Base-by-base conservation (phyloP, 257 asterid genomes). In the Solanum lignicaule region DNA sequence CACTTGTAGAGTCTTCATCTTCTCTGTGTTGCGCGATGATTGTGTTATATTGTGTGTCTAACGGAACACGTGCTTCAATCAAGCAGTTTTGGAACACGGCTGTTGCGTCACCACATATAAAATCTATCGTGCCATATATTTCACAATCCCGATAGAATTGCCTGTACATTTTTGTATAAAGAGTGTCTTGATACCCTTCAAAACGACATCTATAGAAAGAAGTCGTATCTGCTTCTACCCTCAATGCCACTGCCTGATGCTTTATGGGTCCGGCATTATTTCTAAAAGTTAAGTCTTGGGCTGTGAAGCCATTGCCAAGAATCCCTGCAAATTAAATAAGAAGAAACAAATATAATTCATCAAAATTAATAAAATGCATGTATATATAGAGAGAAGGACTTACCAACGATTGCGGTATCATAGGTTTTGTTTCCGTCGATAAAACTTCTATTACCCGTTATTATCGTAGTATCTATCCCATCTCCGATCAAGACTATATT, bases 111-210 rank as follows among this genome's bases (percentile, higher is more conserved):
- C 89, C 90, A 7, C 38, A 88, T 13, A 68, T 68, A 1, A 68
- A 68, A 14, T 68, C 75, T 3, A 88, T 9, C 12, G 88, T 55
- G 2, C 90, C 88, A 16, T 25, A 27, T 8, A 90, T 65, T 29
- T 88, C 84, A 13, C 89, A 90, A 0, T 83, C 79, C 1, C 87
- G 18, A 11, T 33, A 90, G 68, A 90, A 88, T 2, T 81, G 87
- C 1, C 3, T 2, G 4, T 32, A 3, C 33, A 3, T 5, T 1
- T 15, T 8, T 0, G 27, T n/a, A 10, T 58, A 75, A 0, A 88
- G 7, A 4, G 89, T 90, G 35, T 90, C 90, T 74, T 90, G 90
- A 29, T 69, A 73, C 6, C 89, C 92, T 0, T 39, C 78, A 4
- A 90, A 88, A 1, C 31, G 35, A 46, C 90, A 90, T 18, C 32